Evolutionary conservation across 176 grass and related monocot genomes (phyloP), one percentile per base, ranked within the genome.

Genomic region (Typha latifolia): DNA sequence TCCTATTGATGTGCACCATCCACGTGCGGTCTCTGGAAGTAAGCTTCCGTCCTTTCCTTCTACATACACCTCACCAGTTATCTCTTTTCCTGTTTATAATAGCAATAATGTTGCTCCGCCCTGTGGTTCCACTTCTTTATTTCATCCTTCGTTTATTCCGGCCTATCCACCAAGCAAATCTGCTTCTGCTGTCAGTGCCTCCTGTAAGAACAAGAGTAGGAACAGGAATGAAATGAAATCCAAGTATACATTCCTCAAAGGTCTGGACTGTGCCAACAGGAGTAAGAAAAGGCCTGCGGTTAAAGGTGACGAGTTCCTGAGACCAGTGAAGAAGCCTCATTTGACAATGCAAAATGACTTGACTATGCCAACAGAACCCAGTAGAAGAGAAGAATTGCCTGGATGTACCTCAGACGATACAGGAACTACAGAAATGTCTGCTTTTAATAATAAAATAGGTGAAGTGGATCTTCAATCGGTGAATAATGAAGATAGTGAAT

Each of bases 281-380:
- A 59, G 70, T 76, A 74, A 48, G 48, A 87, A 68, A 74, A 82
- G 69, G 29, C 49, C 66, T 74, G 72, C 75, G 69, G 80, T 50
- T 63, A 66, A 70, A 29, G 69, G 82, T 77, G 71, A 66, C 67
- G 62, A 69, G 78, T 63, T 70, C 49, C 72, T 73, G n/a, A 71
- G 56, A 74, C 72, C 68, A 70, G 72, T 65, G 62, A 91, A 91
- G 75, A 84, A 67, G 64, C 70, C 76, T 72, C 66, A 71, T 81
- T 29, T 82, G 62, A 63, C 66, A 61, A 23, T 71, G 64, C 80
- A 69, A 79, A n/a, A 53, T 22, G 81, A 73, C 29, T 67, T 62
- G 62, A 69, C 19, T 11, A 23, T 16, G 68, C 32, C 66, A 1
- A 12, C 55, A 61, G 62, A 22, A n/a, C 22, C 69, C 49, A 62